These are phyloP conservation scores for Eucalyptus dawsonii DNA, from an alignment of 345 rosid species.

Conservation along the genomic window DNA sequence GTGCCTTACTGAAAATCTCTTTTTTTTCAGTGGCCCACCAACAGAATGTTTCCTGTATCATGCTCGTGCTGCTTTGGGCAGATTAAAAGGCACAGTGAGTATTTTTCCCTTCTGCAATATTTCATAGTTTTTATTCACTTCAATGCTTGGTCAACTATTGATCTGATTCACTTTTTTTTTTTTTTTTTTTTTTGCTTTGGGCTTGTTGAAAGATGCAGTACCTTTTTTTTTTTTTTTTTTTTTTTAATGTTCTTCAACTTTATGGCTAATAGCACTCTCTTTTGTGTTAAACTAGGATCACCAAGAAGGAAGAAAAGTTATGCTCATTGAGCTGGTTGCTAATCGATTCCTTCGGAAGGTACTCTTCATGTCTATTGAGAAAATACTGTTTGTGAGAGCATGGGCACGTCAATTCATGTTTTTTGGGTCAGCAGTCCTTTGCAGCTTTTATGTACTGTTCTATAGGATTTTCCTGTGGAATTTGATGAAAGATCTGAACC, in stretches of 20 bases:
- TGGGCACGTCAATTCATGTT: neutral
- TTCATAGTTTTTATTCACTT: neutral
- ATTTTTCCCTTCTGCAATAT: neutral
- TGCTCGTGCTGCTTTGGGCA: slow-evolving; percentile 73
- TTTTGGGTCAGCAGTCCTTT: neutral
- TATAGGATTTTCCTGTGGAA: neutral
- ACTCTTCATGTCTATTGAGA: neutral
- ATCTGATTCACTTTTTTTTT: neutral
- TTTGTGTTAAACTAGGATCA: slow-evolving; percentile 18
- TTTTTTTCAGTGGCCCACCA: slow-evolving; percentile 78
- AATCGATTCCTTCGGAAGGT: slow-evolving; percentile 95
- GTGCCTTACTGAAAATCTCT: neutral
- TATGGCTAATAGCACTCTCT: neutral
- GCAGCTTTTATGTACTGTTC: neutral
- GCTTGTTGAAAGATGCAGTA: neutral
- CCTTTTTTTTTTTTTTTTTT: neutral
- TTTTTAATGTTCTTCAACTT: neutral
- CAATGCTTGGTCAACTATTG: neutral
- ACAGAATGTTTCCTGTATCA: slow-evolving; percentile 84
- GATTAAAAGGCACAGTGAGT: slow-evolving; percentile 42
- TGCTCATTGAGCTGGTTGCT: slow-evolving; percentile 86
- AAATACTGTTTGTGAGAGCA: neutral
- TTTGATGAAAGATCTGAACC: neutral
- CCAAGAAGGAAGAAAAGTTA: slow-evolving; percentile 44
- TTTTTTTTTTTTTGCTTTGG: neutral